phyloP scores from a whole-genome alignment of 1,284 basidiomycete species.

The Xerocomus nothofagi region DNA sequence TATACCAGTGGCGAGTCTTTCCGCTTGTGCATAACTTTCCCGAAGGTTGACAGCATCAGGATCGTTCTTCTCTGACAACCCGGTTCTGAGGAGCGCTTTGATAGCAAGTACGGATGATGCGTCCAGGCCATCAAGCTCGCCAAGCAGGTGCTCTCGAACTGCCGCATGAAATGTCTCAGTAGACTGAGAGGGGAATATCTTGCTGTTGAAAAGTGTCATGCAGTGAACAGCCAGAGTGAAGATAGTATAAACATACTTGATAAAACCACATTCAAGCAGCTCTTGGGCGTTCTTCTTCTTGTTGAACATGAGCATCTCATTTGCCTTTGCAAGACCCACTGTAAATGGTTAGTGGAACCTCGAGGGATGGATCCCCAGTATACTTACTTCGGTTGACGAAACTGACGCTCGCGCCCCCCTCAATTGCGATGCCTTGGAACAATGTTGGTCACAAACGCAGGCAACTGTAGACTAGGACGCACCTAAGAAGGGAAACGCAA shows the following conservation, averaged over 20 bases:
- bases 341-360: neutral
- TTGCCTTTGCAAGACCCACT: constrained; percentile 71
- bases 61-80: constrained; percentile 60
- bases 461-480: constrained; percentile 16
- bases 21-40: constrained; percentile 70
- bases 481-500: constrained; percentile 72
- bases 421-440: constrained; percentile 54
- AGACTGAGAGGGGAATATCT: constrained; percentile 57
- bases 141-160: constrained; percentile 48
- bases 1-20: constrained; percentile 57
- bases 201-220: constrained; percentile 37
- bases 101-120: constrained; percentile 51
- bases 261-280: constrained; percentile 58
- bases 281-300: constrained; percentile 64
- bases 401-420: constrained; percentile 66
- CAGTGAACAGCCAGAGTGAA: neutral
- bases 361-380: neutral
- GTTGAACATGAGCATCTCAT: constrained; percentile 67
- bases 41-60: constrained; percentile 65
- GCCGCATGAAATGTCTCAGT: constrained; percentile 53
- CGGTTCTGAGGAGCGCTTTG: constrained; percentile 55
- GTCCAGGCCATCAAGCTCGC: constrained; percentile 57
- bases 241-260: constrained; percentile 50
- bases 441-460: constrained; percentile 2
- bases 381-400: constrained; percentile 61